Conservation (phyloP, 495 filamentous ascomycete species). For the Copromyces sp. region DNA sequence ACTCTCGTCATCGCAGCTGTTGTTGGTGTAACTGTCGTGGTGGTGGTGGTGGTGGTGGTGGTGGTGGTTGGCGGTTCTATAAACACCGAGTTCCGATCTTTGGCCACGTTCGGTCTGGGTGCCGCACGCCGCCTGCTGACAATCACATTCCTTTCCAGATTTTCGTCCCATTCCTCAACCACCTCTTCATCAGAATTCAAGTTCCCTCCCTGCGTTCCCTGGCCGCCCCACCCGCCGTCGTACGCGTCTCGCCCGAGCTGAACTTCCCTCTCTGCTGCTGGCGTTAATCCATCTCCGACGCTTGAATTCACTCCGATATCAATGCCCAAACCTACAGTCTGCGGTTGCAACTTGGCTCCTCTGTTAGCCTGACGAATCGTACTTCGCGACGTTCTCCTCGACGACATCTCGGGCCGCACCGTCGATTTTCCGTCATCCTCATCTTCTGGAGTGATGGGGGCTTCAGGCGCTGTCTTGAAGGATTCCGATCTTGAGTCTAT, state of each 20-base stretch:
- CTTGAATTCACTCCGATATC: slow-evolving; percentile 30
- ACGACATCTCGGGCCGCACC: slow-evolving; percentile 37
- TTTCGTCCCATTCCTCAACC: slow-evolving; percentile 45
- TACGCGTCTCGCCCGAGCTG: slow-evolving; percentile 20
- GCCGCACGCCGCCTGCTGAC: slow-evolving; percentile 39
- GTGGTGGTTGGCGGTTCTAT: slow-evolving; percentile 25
- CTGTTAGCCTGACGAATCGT: slow-evolving; percentile 29
- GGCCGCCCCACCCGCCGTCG: slow-evolving; percentile 37
- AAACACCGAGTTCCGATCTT: slow-evolving; percentile 27
- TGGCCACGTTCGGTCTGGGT: slow-evolving; percentile 9
- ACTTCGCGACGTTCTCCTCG: slow-evolving; percentile 31
- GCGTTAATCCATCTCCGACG: slow-evolving; percentile 25
- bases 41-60: slow-evolving; percentile 16
- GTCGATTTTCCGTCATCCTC: slow-evolving; percentile 40
- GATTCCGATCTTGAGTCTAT: slow-evolving; percentile 56
- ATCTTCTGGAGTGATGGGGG: slow-evolving; percentile 49
- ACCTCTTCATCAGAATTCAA: slow-evolving; percentile 25
- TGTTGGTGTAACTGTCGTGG: slow-evolving; percentile 37
- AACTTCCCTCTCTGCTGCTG: slow-evolving; percentile 30
- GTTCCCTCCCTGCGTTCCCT: background rate
- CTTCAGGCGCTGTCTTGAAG: slow-evolving; percentile 62
- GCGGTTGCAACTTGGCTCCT: slow-evolving; percentile 16
- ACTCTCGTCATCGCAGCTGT: slow-evolving; percentile 9
- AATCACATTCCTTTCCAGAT: slow-evolving; percentile 46
- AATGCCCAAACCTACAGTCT: slow-evolving; percentile 39